Evolutionary conservation across 2,329 filamentous ascomycete species (phyloP), one percentile per base, ranked within the genome.

Genomic region (Ophiostoma piceae): DNA sequence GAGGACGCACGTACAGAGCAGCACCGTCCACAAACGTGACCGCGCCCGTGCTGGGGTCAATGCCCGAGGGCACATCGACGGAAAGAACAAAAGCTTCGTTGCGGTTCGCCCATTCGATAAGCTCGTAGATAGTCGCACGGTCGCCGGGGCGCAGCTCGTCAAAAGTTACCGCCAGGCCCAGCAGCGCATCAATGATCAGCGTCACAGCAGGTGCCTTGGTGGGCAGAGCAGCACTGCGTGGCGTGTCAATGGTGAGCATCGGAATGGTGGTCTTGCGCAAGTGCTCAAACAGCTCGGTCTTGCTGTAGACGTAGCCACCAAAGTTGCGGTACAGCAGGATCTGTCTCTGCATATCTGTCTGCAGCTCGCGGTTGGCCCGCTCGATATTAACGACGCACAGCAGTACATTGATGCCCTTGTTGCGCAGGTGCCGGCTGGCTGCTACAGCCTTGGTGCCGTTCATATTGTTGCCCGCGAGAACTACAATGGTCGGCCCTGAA

Each of bases 391-490:
- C 88, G 8, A 98, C 84, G 72, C 92, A 95, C 7, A 97, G 84
- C 65, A 96, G 86, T 51, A 96, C 88, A 70, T 92, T 90, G 69
- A 92, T 82, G 26, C 91, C 91, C 73, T 94, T 91, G 76, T 94
- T 94, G 68, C 92, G 88, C 9, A 98, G 85, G 77, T 98, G 94
- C 4, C 95, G 88, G 37, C 90, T 93, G 3, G 93, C 93, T 16
- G 92, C 91, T 68, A 98, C 84, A 2, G 93, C 92, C 71, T 94
- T 86, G 51, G 92, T 89, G 54, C 94, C 94, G 0, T 90, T 93
- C 74, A 92, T 92, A 79, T 97, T 94, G 78, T 97, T 98, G n/a
- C 95, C 94, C 0, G 92, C 94, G n/a, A 98, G 84, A 7, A 98
- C 87, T 29, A 96, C 88, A 41, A 88, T 81, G 0, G 83, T 82